These are phyloP conservation scores for Globisporangium solare DNA, from an alignment of 352 stramenopile genomes.

Conservation along the genomic window DNA sequence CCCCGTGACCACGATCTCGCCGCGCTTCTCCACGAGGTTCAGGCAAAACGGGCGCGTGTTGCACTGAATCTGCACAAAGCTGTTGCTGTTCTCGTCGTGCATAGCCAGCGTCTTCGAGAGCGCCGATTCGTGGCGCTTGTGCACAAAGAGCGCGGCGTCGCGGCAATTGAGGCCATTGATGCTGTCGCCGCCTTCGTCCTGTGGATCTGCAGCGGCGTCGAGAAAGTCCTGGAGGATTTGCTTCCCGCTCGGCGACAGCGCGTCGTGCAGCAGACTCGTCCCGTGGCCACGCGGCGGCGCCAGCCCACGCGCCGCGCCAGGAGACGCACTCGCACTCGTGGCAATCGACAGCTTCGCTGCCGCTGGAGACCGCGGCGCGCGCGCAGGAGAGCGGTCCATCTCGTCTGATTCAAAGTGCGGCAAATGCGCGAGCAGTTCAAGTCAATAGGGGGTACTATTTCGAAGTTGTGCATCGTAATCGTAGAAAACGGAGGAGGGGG, in stretches of 20 bases:
- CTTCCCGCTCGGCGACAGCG: slow-evolving; percentile 47
- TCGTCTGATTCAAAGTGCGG: background rate
- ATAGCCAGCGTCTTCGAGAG: slow-evolving; percentile 21
- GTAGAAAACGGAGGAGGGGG: slow-evolving; percentile 3
- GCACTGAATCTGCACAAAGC: slow-evolving; percentile 46
- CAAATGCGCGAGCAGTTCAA: background rate
- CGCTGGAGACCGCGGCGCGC: slow-evolving; percentile 12
- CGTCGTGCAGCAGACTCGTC: slow-evolving; percentile 47
- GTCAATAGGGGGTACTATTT: slow-evolving; percentile 3
- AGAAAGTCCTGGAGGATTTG: slow-evolving; percentile 49
- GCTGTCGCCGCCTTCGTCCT: slow-evolving; percentile 4
- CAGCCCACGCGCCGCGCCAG: too few relatives aligned
- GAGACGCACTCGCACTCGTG: background rate
- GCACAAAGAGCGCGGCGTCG: background rate
- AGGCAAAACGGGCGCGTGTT: slow-evolving; percentile 43
- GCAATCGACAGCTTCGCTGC: background rate
- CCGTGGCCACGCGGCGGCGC: slow-evolving; percentile 9
- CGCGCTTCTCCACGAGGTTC: slow-evolving; percentile 32
- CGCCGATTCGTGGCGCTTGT: slow-evolving; percentile 11
- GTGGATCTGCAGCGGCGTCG: slow-evolving; percentile 11
- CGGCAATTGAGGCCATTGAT: slow-evolving; percentile 1
- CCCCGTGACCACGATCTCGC: slow-evolving; percentile 42
- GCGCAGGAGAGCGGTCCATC: slow-evolving; percentile 12
- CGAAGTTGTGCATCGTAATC: too few relatives aligned
- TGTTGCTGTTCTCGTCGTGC: slow-evolving; percentile 7